A percentile compares a stretch with the other conserved stretches of the same genome.
Conservation (phyloP, 2,329 filamentous ascomycete species). For the Grosmannia huntii region DNA sequence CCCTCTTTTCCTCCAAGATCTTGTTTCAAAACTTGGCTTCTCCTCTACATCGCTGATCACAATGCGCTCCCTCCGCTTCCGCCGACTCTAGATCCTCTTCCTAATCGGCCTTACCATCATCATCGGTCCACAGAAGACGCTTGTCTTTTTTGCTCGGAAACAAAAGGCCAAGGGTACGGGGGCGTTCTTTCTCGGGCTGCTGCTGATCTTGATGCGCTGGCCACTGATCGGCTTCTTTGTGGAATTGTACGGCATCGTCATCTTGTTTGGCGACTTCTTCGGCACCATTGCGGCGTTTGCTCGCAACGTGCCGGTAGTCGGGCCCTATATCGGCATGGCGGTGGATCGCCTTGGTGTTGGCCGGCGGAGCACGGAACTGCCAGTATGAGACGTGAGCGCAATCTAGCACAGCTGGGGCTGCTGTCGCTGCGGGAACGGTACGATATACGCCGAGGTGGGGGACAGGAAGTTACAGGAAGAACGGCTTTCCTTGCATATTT, state of each 20-base stretch:
- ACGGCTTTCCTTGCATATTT: not conserved
- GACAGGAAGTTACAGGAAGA: not conserved
- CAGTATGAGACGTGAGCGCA: conserved; percentile 30
- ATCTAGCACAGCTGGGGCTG: not conserved
- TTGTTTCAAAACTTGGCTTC: too few species aligned
- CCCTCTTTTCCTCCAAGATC: not conserved
- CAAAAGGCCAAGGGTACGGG: conserved; percentile 88
- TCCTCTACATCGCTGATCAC: not conserved
- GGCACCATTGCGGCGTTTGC: conserved; percentile 85
- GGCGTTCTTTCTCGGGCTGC: conserved; percentile 72
- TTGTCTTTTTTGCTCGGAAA: conserved; percentile 84
- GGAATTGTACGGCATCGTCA: conserved; percentile 83
- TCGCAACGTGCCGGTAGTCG: conserved; percentile 70
- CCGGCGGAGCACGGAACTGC: conserved; percentile 62
- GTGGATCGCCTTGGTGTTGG: conserved; percentile 58
- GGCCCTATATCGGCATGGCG: conserved; percentile 66
- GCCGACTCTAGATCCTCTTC: conserved; percentile 70
- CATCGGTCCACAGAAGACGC: conserved; percentile 82
- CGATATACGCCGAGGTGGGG: not conserved
- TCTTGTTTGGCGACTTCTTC: conserved; percentile 93
- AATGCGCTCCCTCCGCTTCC: not conserved
- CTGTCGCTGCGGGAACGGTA: not conserved
- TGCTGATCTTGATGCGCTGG: conserved; percentile 81
- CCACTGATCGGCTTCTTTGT: conserved; percentile 81
- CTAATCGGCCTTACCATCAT: conserved; percentile 92